Evolutionary conservation across 306 rosid species (phyloP).

Genomic region (Abrus pulchellus): DNA sequence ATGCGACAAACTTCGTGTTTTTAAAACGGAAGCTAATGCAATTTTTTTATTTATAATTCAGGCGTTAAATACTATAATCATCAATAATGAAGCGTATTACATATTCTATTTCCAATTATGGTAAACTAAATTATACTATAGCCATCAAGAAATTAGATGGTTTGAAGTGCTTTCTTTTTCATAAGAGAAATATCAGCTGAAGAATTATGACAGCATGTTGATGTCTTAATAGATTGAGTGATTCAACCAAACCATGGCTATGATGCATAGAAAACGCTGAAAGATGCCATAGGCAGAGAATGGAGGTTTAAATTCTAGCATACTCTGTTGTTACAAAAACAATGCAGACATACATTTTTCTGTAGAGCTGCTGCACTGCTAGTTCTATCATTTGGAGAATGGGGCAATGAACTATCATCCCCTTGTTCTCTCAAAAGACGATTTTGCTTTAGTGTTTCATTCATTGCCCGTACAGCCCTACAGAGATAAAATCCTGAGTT

Average conservation of each 20-base stretch:
- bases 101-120: slow-evolving; percentile 25
- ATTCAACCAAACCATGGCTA: slow-evolving; percentile 35
- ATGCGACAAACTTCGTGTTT: background rate
- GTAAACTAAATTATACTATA: slow-evolving; percentile 2
- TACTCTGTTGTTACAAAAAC: slow-evolving; percentile 24
- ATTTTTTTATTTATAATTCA: background rate
- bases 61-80: slow-evolving; percentile 14
- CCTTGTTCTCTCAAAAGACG: slow-evolving; percentile 73
- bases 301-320: slow-evolving; percentile 32
- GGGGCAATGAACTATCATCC: slow-evolving; percentile 63
- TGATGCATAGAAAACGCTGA: slow-evolving; percentile 34
- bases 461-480: slow-evolving; percentile 99
- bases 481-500: slow-evolving; percentile 50
- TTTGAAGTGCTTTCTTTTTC: slow-evolving; percentile 19
- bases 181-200: slow-evolving; percentile 8
- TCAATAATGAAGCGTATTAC: slow-evolving; percentile 2
- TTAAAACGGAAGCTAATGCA: slow-evolving; percentile 37
- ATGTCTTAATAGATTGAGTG: slow-evolving; percentile 13
- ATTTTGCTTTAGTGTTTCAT: slow-evolving; percentile 92
- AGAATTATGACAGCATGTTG: slow-evolving; percentile 20
- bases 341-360: slow-evolving; percentile 55
- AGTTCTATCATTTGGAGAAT: slow-evolving; percentile 58
- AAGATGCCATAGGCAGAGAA: slow-evolving; percentile 42
- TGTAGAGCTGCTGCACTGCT: slow-evolving; percentile 46
- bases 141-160: slow-evolving; percentile 28